Conservation (phyloP, 495 filamentous ascomycete genomes). For the Polyplosphaeria fusca region DNA sequence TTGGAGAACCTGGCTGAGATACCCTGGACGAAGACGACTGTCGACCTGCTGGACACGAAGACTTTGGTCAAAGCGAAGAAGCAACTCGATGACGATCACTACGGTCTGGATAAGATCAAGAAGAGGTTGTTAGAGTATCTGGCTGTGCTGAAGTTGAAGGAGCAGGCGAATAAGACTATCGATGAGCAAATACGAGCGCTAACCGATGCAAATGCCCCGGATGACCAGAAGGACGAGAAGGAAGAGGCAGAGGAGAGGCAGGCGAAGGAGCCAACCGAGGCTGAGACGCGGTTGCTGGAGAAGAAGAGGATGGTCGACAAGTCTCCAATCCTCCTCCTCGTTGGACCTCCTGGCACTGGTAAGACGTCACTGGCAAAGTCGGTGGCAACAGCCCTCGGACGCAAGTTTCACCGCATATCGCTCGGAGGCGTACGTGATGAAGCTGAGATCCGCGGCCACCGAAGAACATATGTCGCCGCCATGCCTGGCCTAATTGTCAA, state of each 20-base stretch:
- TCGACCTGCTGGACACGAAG: conserved; percentile 79
- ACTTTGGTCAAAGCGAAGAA: conserved; percentile 77
- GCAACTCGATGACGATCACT: conserved; percentile 94
- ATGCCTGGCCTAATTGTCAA: conserved; percentile 97
- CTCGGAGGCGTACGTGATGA: conserved; percentile 95
- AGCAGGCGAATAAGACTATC: conserved; percentile 74
- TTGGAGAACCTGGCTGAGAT: conserved; percentile 93
- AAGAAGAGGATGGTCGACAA: conserved; percentile 80
- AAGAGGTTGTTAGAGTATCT: conserved; percentile 94
- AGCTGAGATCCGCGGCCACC: conserved; percentile 93
- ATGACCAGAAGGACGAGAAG: conserved; percentile 5
- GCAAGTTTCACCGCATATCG: conserved; percentile 97
- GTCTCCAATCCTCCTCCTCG: conserved; percentile 90
- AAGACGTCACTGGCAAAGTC: conserved; percentile 97
- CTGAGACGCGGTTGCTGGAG: conserved; percentile 62
- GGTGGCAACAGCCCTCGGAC: conserved; percentile 82
- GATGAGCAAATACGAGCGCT: conserved; percentile 62
- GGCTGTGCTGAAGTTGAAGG: conserved; percentile 91
- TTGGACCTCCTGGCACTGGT: conserved; percentile 91
- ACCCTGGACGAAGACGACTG: conserved; percentile 83
- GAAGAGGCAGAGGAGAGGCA: not conserved
- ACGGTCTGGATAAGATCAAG: conserved; percentile 95
- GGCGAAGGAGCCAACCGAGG: conserved; percentile 21
- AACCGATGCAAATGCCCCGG: conserved; percentile 6
- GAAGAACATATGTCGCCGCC: conserved; percentile 94